Conservation (phyloP, 129 eudicot genomes). For the Kitagawia praeruptora region DNA sequence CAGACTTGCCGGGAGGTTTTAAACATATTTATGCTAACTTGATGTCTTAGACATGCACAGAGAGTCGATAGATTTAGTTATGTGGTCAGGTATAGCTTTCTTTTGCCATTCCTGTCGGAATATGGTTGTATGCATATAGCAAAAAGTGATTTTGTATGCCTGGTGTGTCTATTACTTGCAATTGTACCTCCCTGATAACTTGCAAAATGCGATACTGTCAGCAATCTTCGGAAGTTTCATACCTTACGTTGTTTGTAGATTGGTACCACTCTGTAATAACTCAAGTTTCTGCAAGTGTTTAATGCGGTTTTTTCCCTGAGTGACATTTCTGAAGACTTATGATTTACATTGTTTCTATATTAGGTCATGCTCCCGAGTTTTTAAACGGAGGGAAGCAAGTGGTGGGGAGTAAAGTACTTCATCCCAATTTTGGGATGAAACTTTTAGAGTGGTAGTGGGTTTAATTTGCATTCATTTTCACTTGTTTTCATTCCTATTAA, state of each 20-base stretch:
- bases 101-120: not conserved
- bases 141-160: not conserved
- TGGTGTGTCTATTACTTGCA: not conserved
- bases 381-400: no score
- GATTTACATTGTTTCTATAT: not conserved
- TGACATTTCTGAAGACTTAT: not conserved
- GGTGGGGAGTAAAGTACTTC: no score
- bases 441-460: no score
- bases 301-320: not conserved
- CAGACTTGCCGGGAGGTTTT: not conserved
- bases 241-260: not conserved
- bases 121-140: not conserved
- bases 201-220: not conserved
- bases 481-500: no score
- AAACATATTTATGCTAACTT: not conserved
- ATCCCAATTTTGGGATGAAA: no score
- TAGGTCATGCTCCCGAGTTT: no score
- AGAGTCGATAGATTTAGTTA: not conserved
- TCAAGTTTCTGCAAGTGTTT: not conserved
- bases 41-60: conserved; percentile 2
- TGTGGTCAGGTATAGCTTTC: not conserved
- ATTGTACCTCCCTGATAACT: not conserved
- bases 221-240: not conserved
- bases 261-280: not conserved
- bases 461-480: no score